Evolutionary conservation across 1,284 basidiomycete genomes (phyloP).

Genomic region (Rhizoctonia solani): DNA sequence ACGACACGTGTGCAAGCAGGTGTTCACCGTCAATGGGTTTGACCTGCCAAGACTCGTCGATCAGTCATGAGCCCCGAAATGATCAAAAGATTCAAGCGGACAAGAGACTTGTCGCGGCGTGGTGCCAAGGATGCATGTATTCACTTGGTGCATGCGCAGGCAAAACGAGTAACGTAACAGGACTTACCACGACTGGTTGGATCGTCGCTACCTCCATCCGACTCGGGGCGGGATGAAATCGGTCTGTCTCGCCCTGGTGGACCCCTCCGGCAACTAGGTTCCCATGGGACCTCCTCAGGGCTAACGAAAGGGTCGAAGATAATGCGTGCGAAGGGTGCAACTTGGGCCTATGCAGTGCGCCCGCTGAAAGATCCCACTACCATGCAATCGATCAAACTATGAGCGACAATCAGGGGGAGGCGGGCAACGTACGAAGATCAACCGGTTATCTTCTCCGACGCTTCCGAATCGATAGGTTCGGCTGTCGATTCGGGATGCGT

Average conservation of each 20-base stretch:
- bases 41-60: constrained; percentile 56
- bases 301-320: constrained; percentile 72
- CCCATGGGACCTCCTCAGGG: constrained; percentile 42
- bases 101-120: too few relatives aligned
- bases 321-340: constrained; percentile 71
- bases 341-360: constrained; percentile 75
- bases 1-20: constrained; percentile 68
- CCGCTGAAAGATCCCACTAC: constrained; percentile 90
- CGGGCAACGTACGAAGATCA: constrained; percentile 80
- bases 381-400: background rate
- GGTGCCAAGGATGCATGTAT: too few relatives aligned
- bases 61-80: constrained; percentile 21
- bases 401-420: too few relatives aligned
- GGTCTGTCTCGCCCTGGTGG: background rate
- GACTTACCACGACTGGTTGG: constrained; percentile 84
- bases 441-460: constrained; percentile 92
- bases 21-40: constrained; percentile 80
- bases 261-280: background rate
- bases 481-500: constrained; percentile 81
- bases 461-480: constrained; percentile 85
- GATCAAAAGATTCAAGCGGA: constrained; percentile 16
- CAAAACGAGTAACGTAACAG: background rate
- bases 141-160: background rate
- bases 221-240: constrained; percentile 83
- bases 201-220: constrained; percentile 87